phyloP scores from a whole-genome alignment of 495 filamentous ascomycete species.

The Alectoria sarmentosa region DNA sequence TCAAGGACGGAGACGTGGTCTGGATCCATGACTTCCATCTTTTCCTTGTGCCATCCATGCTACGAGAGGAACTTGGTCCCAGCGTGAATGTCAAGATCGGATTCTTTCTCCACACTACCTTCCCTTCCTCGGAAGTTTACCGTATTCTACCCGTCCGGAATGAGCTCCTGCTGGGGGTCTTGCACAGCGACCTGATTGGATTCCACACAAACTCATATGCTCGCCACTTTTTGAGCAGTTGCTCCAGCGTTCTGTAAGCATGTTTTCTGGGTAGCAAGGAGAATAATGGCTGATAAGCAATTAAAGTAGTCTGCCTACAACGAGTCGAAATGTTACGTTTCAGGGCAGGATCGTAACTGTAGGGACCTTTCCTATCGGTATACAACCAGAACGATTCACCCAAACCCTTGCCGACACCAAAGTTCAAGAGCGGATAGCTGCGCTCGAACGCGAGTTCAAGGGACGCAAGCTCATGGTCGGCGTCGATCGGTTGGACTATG shows the following conservation, averaged over 20 bases:
- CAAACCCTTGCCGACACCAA: slow-evolving; percentile 74
- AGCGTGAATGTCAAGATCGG: slow-evolving; percentile 83
- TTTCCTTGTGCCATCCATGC: slow-evolving; percentile 81
- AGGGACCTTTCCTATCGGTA: slow-evolving; percentile 86
- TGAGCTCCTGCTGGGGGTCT: slow-evolving; percentile 67
- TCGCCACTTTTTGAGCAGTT: slow-evolving; percentile 81
- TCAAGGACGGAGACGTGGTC: slow-evolving; percentile 72
- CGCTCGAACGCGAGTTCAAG: slow-evolving; percentile 73
- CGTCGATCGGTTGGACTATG: slow-evolving; percentile 89
- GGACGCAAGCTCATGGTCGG: slow-evolving; percentile 87
- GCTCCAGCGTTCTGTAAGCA: slow-evolving; percentile 70
- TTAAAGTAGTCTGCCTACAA: slow-evolving; percentile 62
- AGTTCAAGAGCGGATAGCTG: slow-evolving; percentile 70
- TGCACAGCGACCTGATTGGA: slow-evolving; percentile 81
- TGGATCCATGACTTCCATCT: slow-evolving; percentile 98
- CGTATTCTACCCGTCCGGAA: slow-evolving; percentile 82
- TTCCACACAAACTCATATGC: slow-evolving; percentile 97
- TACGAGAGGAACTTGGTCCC: slow-evolving; percentile 67
- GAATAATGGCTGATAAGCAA: slow-evolving; percentile 24
- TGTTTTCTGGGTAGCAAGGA: slow-evolving; percentile 2
- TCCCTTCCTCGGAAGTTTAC: slow-evolving; percentile 89
- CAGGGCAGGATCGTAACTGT: slow-evolving; percentile 65
- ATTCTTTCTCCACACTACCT: slow-evolving; percentile 93
- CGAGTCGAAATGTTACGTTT: slow-evolving; percentile 76
- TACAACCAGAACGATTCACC: slow-evolving; percentile 92